phyloP scores from a whole-genome alignment of 2,329 filamentous ascomycete species.

The Ophiostoma piceae region DNA sequence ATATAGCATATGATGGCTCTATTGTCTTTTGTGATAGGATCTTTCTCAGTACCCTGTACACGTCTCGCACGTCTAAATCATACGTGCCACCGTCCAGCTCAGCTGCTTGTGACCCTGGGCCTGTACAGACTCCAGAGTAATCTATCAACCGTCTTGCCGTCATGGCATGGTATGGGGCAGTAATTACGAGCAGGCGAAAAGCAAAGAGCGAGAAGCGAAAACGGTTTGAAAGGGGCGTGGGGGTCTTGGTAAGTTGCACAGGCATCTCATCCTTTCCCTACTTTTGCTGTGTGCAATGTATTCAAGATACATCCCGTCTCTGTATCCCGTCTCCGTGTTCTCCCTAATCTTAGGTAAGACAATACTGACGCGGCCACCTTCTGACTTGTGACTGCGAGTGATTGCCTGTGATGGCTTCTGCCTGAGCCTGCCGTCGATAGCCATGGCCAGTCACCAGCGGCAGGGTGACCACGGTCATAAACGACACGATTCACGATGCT shows the following conservation, averaged over 20 bases:
- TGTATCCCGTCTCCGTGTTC: background rate
- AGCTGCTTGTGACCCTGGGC: background rate
- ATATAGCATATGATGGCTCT: background rate
- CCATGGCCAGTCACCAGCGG: background rate
- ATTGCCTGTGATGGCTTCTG: background rate
- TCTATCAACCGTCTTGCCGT: background rate
- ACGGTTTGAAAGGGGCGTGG: constrained; percentile 11
- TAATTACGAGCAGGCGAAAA: background rate
- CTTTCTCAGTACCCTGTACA: background rate
- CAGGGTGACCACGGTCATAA: background rate
- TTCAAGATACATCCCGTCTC: background rate
- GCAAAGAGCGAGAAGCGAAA: background rate
- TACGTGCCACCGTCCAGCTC: background rate
- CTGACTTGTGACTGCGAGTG: background rate
- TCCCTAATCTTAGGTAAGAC: background rate
- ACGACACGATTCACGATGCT: background rate
- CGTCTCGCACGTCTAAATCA: background rate
- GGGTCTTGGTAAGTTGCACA: background rate
- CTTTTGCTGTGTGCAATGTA: background rate
- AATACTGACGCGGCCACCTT: background rate
- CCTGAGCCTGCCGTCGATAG: background rate
- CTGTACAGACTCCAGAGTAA: background rate
- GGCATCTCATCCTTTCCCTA: background rate
- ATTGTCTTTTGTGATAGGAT: background rate
- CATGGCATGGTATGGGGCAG: background rate